Evolutionary conservation across 2,329 filamentous ascomycete species (phyloP), one percentile per base, ranked within the genome.

Genomic region (Arachnomyces sp.): DNA sequence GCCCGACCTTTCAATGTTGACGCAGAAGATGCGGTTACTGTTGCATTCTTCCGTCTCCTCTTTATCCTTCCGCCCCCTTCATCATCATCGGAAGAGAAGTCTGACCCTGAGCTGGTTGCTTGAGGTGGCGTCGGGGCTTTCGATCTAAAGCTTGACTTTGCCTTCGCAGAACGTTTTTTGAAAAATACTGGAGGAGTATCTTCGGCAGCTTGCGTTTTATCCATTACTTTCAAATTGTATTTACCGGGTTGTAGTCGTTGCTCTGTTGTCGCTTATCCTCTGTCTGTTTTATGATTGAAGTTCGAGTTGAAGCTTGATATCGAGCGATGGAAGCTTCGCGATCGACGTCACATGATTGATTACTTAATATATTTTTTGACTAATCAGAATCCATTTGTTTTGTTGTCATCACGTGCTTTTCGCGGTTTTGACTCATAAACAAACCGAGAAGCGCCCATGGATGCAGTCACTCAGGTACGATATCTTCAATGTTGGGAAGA

Each of bases 151-250:
- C 81, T 88, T 36, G 80, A 74, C 57, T 86, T 89, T 46, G 75
- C 76, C 59, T 88, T 93, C 55, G 76, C 75, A 49, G 78, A 75
- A 59, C 89, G 79, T 63, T 92, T 94, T 63, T 94, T 95, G 75
- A 95, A 95, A 12, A 61, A 53, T 34, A 68, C 56, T 42, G 57
- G 56, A 28, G 64, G 59, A 5, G 54, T 47, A 3, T 49, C 25
- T 1, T 53, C 44, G 14, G 50, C 40, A 6, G 46, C 34, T 31
- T 52, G 47, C 4, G 51, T 32, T 15, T 56, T 52, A 28, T 61
- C 61, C 39, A 57, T 51, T 21, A 15, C 13, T 30, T 31, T 13
- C 16, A 15, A 32, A 40, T 14, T 13, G 40, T n/a, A 25, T 25
- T 25, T 9, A 25, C 21, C 9, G 5, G 21, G 5, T 9, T 5